Evolutionary conservation across 202 grass and related monocot species (phyloP).

Genomic region (Bolboschoenoplectus hybrid): DNA sequence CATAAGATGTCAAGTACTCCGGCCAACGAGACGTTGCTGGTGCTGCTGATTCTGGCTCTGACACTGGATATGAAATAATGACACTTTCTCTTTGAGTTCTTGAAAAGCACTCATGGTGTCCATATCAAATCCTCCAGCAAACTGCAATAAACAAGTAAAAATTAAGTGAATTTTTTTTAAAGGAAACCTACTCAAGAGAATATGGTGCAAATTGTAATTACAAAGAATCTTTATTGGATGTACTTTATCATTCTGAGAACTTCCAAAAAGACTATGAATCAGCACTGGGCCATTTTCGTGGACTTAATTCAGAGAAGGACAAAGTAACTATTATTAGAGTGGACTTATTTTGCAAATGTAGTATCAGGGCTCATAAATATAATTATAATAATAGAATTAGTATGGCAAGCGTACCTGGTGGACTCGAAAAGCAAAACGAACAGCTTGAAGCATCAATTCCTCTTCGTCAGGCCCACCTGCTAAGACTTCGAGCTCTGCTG

Average conservation of each 20-base stretch:
- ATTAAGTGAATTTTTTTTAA: not conserved
- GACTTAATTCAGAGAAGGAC: not conserved
- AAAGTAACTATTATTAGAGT: slow-evolving; percentile 6
- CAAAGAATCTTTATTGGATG: not conserved
- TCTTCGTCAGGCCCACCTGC: slow-evolving; percentile 72
- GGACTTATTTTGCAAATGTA: slow-evolving; percentile 8
- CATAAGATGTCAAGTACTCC: slow-evolving; percentile 40
- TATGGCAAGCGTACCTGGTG: slow-evolving; percentile 67
- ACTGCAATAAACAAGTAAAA: slow-evolving; percentile 48
- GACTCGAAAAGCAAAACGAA: slow-evolving; percentile 93
- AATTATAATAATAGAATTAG: slow-evolving; percentile 9
- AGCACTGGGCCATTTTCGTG: not conserved
- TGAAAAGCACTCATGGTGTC: slow-evolving; percentile 97
- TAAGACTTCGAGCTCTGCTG: slow-evolving; percentile 68
- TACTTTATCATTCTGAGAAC: not conserved
- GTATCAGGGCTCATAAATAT: not conserved
- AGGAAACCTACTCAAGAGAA: not conserved
- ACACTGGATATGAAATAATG: slow-evolving; percentile 56
- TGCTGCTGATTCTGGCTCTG: slow-evolving; percentile 52
- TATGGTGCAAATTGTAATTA: not conserved
- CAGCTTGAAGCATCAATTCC: slow-evolving; percentile 91
- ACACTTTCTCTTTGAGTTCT: slow-evolving; percentile 93
- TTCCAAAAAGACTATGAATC: slow-evolving; percentile 14
- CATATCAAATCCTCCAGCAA: slow-evolving; percentile 87
- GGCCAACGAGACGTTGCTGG: slow-evolving; percentile 59